Evolutionary conservation across 257 asterid species (phyloP).

Genomic region (Buddleja alternifolia): DNA sequence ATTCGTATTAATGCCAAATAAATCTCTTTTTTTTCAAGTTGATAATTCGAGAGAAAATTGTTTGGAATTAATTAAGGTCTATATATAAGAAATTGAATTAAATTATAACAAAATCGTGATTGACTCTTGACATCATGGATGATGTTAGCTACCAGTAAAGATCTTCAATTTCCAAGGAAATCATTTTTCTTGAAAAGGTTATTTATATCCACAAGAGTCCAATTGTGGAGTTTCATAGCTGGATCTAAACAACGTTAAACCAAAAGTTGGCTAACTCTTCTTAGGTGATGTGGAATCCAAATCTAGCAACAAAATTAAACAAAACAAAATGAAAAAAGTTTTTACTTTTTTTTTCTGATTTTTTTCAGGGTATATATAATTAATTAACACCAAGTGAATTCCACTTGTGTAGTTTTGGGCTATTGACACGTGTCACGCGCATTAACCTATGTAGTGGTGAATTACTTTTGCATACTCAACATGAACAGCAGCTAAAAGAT

Average conservation of each 20-base stretch:
- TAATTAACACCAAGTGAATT: conserved; percentile 2
- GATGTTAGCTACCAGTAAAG: conserved; percentile 25
- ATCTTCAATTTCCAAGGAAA: conserved; percentile 11
- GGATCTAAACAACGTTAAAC: neutral
- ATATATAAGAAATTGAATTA: too few relatives aligned
- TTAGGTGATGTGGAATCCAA: conserved; percentile 45
- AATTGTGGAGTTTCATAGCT: conserved; percentile 25
- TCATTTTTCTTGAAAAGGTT: conserved; percentile 19
- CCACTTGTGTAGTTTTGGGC: conserved; percentile 31
- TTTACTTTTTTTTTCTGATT: neutral
- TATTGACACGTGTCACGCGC: conserved; percentile 43
- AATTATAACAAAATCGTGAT: too few relatives aligned
- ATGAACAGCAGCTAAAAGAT: conserved; percentile 22
- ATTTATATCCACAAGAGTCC: conserved; percentile 27
- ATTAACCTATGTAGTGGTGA: conserved; percentile 30
- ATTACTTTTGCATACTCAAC: conserved; percentile 33
- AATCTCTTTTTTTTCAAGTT: neutral
- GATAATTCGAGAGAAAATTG: neutral
- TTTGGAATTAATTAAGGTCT: too few relatives aligned
- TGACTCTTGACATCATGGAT: conserved; percentile 30
- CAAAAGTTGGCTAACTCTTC: conserved; percentile 18
- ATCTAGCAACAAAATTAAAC: conserved; percentile 24
- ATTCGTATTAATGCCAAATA: too few relatives aligned
- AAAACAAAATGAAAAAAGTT: neutral
- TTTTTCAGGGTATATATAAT: neutral